A percentile compares a stretch with the other conserved stretches of the same genome.
phyloP scores from a whole-genome alignment of 1,284 basidiomycete genomes.

The Pseudozyma thailandica region DNA sequence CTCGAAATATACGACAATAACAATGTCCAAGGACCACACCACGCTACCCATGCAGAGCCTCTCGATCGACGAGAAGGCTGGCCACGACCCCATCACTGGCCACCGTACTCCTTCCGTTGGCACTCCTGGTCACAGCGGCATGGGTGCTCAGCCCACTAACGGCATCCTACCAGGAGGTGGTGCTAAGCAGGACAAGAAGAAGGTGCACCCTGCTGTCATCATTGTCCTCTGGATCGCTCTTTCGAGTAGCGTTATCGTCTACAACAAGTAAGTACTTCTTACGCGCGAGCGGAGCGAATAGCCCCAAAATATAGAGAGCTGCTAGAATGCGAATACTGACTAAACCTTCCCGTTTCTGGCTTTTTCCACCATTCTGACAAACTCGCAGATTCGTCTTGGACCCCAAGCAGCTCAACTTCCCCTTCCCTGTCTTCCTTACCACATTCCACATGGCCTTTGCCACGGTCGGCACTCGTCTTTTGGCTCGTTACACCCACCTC shows the following conservation, averaged over 20 bases:
- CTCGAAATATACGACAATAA: not conserved
- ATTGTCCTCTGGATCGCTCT: constrained; percentile 91
- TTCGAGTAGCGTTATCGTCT: constrained; percentile 90
- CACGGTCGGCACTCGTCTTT: constrained; percentile 87
- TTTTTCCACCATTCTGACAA: constrained; percentile 76
- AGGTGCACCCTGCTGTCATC: constrained; percentile 73
- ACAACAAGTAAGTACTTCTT: constrained; percentile 74
- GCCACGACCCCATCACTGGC: constrained; percentile 62
- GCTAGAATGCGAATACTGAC: not conserved
- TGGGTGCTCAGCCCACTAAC: constrained; percentile 39
- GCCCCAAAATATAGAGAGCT: not conserved
- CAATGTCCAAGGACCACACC: constrained; percentile 62
- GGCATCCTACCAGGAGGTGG: constrained; percentile 56
- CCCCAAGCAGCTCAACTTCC: constrained; percentile 60
- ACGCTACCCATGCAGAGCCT: constrained; percentile 60
- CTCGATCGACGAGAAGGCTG: constrained; percentile 61
- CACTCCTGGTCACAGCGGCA: constrained; percentile 50
- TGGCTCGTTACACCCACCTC: constrained; percentile 86
- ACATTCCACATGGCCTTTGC: constrained; percentile 70
- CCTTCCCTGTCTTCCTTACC: constrained; percentile 69
- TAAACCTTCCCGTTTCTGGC: not conserved
- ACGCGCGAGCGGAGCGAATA: not conserved
- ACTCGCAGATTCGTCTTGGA: constrained; percentile 46
- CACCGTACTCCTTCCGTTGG: constrained; percentile 55
- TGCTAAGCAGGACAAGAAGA: constrained; percentile 55